phyloP scores from a whole-genome alignment of 179 eudicot species.

The Heliamphora pulchella region DNA sequence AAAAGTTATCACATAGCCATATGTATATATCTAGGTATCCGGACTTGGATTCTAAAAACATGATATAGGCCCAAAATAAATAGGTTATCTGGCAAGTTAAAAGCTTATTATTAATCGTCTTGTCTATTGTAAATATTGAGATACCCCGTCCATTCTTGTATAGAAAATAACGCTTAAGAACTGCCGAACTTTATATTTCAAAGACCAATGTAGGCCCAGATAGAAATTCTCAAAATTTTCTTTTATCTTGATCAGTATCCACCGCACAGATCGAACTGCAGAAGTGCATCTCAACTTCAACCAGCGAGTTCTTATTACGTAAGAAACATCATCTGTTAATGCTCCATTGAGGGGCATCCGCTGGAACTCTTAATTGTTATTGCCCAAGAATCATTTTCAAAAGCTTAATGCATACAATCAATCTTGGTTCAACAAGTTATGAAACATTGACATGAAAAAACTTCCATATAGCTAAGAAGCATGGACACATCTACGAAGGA shows the following conservation, averaged over 20 bases:
- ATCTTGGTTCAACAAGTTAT: not conserved
- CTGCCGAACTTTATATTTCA: not conserved
- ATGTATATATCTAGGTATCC: not conserved
- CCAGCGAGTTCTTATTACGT: not conserved
- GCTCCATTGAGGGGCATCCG: not conserved
- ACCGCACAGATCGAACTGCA: not conserved
- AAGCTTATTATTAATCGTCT: not conserved
- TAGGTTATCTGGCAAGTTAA: not conserved
- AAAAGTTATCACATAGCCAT: not conserved
- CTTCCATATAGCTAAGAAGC: too few species aligned
- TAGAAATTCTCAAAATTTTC: not conserved
- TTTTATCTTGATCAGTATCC: not conserved
- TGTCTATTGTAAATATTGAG: not conserved
- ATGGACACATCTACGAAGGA: too few species aligned
- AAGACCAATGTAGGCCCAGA: not conserved
- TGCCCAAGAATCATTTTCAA: not conserved
- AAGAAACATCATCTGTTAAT: not conserved
- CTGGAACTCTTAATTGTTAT: not conserved
- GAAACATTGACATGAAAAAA: not conserved
- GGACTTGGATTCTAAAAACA: not conserved
- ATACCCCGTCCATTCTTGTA: not conserved
- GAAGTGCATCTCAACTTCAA: slow-evolving; percentile 4
- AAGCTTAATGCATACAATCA: not conserved
- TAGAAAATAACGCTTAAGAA: not conserved
- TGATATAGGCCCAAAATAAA: not conserved